These are phyloP conservation scores for Ophiostoma tasmaniense DNA, from an alignment of 2,329 filamentous ascomycete species.

Conservation along the genomic window DNA sequence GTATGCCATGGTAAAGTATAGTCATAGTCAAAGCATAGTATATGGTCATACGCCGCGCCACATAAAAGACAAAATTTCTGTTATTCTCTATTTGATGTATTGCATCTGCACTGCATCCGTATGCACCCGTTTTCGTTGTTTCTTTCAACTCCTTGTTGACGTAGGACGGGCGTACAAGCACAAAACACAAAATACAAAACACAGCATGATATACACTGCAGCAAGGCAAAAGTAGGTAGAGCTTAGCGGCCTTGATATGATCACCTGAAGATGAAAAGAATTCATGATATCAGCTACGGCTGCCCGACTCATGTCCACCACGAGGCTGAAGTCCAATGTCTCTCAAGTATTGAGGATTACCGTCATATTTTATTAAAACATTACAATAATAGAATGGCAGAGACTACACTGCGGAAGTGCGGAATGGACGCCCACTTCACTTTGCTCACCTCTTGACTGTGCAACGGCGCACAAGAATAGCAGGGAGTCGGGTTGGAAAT, in stretches of 20 bases:
- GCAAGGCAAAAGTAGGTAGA: background rate
- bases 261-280: too few relatives aligned
- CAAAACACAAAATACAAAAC: background rate
- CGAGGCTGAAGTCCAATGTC: background rate
- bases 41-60: background rate
- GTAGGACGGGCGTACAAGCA: constrained; percentile 5
- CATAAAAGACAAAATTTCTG: background rate
- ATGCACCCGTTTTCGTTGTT: constrained; percentile 5
- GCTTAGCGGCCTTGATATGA: background rate
- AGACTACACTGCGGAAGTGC: background rate
- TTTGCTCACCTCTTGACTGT: background rate
- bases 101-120: background rate
- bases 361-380: too few relatives aligned
- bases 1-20: background rate
- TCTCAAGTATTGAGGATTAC: background rate
- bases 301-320: background rate
- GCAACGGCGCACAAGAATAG: background rate
- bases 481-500: background rate
- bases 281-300: background rate
- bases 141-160: background rate
- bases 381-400: background rate
- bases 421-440: background rate
- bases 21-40: background rate
- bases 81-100: background rate
- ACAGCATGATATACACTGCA: background rate